Percentiles rank a stretch among this genome's conserved stretches.
phyloP scores from a whole-genome alignment of 495 filamentous ascomycete genomes.

The Parathielavia appendiculata region DNA sequence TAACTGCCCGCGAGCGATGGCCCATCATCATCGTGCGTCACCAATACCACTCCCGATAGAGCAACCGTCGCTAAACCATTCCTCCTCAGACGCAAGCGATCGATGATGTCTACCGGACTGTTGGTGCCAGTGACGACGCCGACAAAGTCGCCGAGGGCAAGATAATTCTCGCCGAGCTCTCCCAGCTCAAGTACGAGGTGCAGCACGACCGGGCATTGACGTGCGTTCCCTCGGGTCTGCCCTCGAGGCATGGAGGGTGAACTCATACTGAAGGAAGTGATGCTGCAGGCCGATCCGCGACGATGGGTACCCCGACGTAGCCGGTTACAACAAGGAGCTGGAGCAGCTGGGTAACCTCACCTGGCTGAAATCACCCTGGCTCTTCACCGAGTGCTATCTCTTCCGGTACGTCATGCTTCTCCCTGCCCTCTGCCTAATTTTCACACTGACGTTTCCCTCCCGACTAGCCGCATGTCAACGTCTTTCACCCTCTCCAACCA shows the following conservation, averaged over 20 bases:
- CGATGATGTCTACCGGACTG: slow-evolving; percentile 81
- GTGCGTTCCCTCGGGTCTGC: slow-evolving; percentile 44
- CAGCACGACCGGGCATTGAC: slow-evolving; percentile 82
- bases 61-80: not conserved
- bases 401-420: slow-evolving; percentile 54
- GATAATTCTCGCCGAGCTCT: slow-evolving; percentile 70
- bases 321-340: slow-evolving; percentile 83
- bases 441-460: slow-evolving; percentile 8
- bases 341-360: slow-evolving; percentile 63
- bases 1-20: slow-evolving; percentile 82
- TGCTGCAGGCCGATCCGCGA: slow-evolving; percentile 65
- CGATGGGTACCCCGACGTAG: slow-evolving; percentile 73
- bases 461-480: slow-evolving; percentile 62
- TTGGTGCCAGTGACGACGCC: slow-evolving; percentile 53
- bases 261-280: slow-evolving; percentile 9
- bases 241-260: too few relatives aligned
- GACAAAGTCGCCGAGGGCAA: slow-evolving; percentile 77
- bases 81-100: slow-evolving; percentile 79
- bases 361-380: slow-evolving; percentile 84
- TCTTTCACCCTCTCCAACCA: slow-evolving; percentile 70
- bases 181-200: slow-evolving; percentile 87
- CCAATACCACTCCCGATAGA: not conserved
- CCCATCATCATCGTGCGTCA: slow-evolving; percentile 77
- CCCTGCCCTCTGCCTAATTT: not conserved
- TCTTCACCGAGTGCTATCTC: slow-evolving; percentile 90